These are phyloP conservation scores for Allomyces arbusculus DNA, from an alignment of 192 early-diverging fungal species.

Conservation along the genomic window DNA sequence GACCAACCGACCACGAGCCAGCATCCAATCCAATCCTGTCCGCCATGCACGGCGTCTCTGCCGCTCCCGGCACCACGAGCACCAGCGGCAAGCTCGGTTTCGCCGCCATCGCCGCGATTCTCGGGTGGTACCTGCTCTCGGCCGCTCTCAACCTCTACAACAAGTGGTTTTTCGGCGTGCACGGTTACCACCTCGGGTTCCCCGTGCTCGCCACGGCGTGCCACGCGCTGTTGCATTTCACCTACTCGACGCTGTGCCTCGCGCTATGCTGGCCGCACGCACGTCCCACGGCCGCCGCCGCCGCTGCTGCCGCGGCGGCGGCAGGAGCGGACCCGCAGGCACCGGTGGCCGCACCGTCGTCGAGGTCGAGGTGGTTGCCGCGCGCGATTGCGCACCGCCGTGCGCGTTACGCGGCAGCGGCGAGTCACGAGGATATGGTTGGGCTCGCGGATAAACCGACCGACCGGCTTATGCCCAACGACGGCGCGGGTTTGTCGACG, in stretches of 20 bases:
- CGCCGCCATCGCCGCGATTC: neutral
- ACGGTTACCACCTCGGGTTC: constrained; percentile 61
- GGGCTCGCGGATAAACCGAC: neutral
- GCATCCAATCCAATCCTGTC: too few species aligned
- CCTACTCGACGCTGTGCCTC: constrained; percentile 21
- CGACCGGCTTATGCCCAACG: too few species aligned
- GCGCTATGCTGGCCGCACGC: constrained; percentile 34
- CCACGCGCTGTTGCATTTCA: constrained; percentile 73
- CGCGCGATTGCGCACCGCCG: too few species aligned
- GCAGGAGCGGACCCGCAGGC: too few species aligned
- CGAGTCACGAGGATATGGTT: constrained; percentile 25
- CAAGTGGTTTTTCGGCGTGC: constrained; percentile 76
- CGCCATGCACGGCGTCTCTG: too few species aligned
- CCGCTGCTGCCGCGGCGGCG: constrained; percentile 27
- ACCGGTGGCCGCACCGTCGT: too few species aligned
- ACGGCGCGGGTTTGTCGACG: too few species aligned
- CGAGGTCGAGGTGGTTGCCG: too few species aligned
- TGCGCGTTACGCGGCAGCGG: constrained; percentile 3
- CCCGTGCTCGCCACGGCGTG: constrained; percentile 68
- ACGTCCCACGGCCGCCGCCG: constrained; percentile 5
- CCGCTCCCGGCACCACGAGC: too few species aligned
- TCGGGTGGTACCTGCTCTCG: constrained; percentile 52
- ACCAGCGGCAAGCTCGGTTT: too few species aligned
- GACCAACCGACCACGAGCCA: too few species aligned
- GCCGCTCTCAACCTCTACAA: constrained; percentile 69